A percentile compares a stretch with the other conserved stretches of the same genome.
These are phyloP conservation scores for Paulownia fortunei DNA, from an alignment of 257 asterid species.

Conservation along the genomic window DNA sequence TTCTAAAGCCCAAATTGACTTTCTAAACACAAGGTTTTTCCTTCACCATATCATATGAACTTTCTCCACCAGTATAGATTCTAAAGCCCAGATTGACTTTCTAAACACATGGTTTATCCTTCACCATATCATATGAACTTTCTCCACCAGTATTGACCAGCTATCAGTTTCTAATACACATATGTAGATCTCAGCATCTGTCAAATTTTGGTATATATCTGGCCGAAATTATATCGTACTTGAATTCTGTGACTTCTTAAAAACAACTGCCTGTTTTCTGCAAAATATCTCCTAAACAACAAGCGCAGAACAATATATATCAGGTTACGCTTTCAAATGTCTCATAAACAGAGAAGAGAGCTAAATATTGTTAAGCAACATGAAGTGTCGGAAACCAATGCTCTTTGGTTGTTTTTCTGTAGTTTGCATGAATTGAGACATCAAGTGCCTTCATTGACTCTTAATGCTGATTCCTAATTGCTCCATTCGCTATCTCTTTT, in stretches of 20 bases:
- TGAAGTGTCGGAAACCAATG: too few species aligned
- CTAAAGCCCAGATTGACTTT: too few species aligned
- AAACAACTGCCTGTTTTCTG: not conserved
- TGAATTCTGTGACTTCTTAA: not conserved
- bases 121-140: too few species aligned
- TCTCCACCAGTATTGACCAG: too few species aligned
- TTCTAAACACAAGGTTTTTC: too few species aligned
- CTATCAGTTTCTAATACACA: too few species aligned
- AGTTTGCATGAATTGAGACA: not conserved
- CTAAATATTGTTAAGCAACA: too few species aligned
- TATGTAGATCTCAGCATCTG: too few species aligned
- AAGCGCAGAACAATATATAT: not conserved
- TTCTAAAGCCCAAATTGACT: not conserved
- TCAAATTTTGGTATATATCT: not conserved
- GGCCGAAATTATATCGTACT: not conserved
- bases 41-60: not conserved
- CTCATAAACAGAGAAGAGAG: too few species aligned
- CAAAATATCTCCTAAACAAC: not conserved
- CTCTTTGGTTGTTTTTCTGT: not conserved
- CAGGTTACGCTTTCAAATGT: too few species aligned
- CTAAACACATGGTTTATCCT: too few species aligned
- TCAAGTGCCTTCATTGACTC: not conserved
- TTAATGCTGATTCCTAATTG: not conserved
- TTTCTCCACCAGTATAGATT: not conserved
- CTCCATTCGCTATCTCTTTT: not conserved